A percentile compares a stretch with the other conserved stretches of the same genome.
Evolutionary conservation across 495 filamentous ascomycete genomes (phyloP).

Genomic region (Friedmanniomyces simplex): DNA sequence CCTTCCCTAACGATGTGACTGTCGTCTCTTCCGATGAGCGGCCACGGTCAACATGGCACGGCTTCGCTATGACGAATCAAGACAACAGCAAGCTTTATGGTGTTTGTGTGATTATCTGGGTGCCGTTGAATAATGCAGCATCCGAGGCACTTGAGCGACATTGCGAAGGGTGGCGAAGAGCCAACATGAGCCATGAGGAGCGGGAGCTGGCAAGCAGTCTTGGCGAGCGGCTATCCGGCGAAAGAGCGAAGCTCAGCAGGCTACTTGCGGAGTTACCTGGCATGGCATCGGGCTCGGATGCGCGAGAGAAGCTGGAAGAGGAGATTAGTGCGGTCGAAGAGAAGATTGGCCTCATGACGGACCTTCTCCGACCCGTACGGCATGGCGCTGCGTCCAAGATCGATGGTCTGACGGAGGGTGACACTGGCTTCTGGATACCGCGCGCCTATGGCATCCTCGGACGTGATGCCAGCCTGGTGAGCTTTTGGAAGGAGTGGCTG

Average conservation of each 20-base stretch:
- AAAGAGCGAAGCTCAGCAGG: conserved; percentile 81
- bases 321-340: conserved; percentile 93
- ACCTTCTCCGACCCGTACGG: conserved; percentile 81
- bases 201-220: conserved; percentile 86
- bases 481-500: conserved; percentile 99
- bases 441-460: conserved; percentile 89
- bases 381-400: conserved; percentile 95
- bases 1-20: conserved; percentile 94
- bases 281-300: conserved; percentile 66
- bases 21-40: conserved; percentile 92
- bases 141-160: conserved; percentile 82
- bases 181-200: conserved; percentile 95
- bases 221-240: conserved; percentile 77
- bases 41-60: conserved; percentile 92
- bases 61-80: conserved; percentile 91
- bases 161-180: conserved; percentile 86
- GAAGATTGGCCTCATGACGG: conserved; percentile 93
- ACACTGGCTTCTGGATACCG: conserved; percentile 94
- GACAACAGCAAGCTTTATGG: conserved; percentile 89
- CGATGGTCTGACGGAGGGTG: conserved; percentile 88
- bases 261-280: conserved; percentile 73
- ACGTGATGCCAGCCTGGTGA: conserved; percentile 68
- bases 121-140: conserved; percentile 68
- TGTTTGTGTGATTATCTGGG: conserved; percentile 86
- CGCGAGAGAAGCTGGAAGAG: conserved; percentile 76